These are phyloP conservation scores for Sporothrix curviconia DNA, from an alignment of 2,329 filamentous ascomycete species.

Conservation along the genomic window DNA sequence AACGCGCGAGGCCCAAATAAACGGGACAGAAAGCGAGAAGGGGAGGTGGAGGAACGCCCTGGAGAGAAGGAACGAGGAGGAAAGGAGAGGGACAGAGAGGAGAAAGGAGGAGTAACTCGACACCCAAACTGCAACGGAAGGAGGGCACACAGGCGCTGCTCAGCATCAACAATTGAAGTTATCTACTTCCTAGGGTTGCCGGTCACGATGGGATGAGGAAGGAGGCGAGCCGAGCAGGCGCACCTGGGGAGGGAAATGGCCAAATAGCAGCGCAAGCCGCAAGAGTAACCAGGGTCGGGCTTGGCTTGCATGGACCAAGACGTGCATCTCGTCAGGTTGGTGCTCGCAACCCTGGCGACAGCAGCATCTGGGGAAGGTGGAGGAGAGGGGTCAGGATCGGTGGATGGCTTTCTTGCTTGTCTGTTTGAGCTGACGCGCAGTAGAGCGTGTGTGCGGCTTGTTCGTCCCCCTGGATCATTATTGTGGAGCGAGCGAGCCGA, in stretches of 20 bases:
- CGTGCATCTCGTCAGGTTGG: conserved; percentile 8
- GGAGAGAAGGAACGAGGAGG: not conserved
- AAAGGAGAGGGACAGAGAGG: not conserved
- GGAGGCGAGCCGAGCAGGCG: not conserved
- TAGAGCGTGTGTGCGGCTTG: not conserved
- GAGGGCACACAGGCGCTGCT: too few relatives aligned
- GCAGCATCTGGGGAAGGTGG: conserved; percentile 3
- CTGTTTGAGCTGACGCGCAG: conserved; percentile 10
- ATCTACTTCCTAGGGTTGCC: too few relatives aligned
- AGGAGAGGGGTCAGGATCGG: not conserved
- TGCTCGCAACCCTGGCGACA: conserved; percentile 4
- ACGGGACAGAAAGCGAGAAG: too few relatives aligned
- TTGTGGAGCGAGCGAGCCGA: not conserved
- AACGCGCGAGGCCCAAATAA: not conserved
- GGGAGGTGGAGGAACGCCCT: not conserved
- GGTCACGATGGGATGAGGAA: not conserved
- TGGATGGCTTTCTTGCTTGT: not conserved
- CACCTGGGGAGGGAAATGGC: not conserved
- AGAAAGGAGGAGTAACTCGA: conserved; percentile 6
- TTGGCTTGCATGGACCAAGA: conserved; percentile 9
- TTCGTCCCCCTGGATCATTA: not conserved
- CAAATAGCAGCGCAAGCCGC: not conserved
- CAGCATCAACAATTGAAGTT: too few relatives aligned
- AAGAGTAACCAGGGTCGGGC: conserved; percentile 7
- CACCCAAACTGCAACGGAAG: not conserved